Evolutionary conservation across 805 yeast genomes (phyloP).

Genomic region (Yamadazyma scolyti): DNA sequence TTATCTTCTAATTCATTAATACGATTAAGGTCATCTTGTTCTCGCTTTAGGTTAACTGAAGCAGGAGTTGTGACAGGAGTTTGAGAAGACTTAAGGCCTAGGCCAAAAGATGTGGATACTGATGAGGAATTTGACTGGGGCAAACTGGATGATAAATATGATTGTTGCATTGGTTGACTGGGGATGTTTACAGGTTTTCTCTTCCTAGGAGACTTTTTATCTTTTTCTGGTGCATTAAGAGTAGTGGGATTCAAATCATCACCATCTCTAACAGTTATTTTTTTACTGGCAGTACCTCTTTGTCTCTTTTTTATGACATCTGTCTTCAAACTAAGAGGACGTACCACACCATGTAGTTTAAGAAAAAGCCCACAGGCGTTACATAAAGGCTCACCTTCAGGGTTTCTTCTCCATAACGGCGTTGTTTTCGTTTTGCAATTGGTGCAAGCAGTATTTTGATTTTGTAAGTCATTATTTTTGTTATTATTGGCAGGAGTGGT

Average conservation of each 20-base stretch:
- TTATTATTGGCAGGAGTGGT: not conserved
- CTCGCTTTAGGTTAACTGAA: conserved; percentile 4
- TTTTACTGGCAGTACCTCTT: conserved; percentile 37
- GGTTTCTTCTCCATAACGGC: conserved; percentile 92
- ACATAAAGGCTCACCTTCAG: conserved; percentile 89
- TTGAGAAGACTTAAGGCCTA: conserved; percentile 5
- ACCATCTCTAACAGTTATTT: conserved; percentile 36
- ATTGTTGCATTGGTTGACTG: not conserved
- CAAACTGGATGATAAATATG: not conserved
- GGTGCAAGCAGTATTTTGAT: conserved; percentile 48
- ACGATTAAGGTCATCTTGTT: conserved; percentile 11
- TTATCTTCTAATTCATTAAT: conserved; percentile 12
- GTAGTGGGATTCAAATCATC: conserved; percentile 50
- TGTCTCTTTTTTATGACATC: conserved; percentile 92
- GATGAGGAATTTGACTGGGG: conserved; percentile 2
- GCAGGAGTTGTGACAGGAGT: conserved; percentile 8
- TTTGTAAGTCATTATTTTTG: conserved; percentile 2
- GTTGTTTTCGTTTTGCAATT: conserved; percentile 92
- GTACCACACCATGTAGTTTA: conserved; percentile 90
- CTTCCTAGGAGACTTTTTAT: conserved; percentile 11
- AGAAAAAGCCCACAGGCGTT: conserved; percentile 94
- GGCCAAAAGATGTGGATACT: conserved; percentile 6
- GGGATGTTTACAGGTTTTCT: conserved; percentile 12
- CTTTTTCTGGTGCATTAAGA: conserved; percentile 3
- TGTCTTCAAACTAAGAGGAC: conserved; percentile 87